Evolutionary conservation across 805 yeast genomes (phyloP), one percentile per base, ranked within the genome.

Genomic region (Schwanniomyces vanrijiae): DNA sequence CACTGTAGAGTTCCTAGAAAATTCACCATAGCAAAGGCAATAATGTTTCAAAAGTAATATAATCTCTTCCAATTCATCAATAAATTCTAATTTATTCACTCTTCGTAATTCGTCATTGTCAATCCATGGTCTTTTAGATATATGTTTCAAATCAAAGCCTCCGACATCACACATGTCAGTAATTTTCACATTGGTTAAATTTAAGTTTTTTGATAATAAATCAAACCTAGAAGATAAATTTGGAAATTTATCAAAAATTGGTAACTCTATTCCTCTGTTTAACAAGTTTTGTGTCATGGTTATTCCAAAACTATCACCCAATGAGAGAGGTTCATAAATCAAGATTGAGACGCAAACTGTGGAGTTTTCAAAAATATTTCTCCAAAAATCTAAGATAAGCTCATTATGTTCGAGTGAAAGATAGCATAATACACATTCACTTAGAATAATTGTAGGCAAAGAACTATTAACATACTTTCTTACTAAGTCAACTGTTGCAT

Each of bases 351-450:
- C 65, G 58, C 37, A 37, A 19, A 40, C 31, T 3, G 37, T 21
- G 22, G 33, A 39, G 0, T 41, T 5, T n/a, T 40, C 37, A 28
- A 77, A 56, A n/a, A 41, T 26, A 0, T 49, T 40, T 3, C 54
- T 56, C 66, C 84, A 76, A 56, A 73, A 76, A 2, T 58, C 44
- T 3, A 87, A 50, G 3, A 84, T 74, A 26, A 64, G 58, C 26
- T 52, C 56, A 20, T 85, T 76, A 19, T 76, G 77, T 10, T 66
- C 67, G 1, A 84, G 81, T 3, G 76, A 69, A 50, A 86, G 56
- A 59, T 87, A 87, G 59, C 95, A 88, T 29, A 88, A 66, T 29
- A 88, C 88, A 65, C 94, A 88, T 60, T 87, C 95, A 51, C 88
- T 81, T 16, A 87, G 60, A 2, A 88, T 63, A 13, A 88, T 56